Evolutionary conservation across 345 rosid species (phyloP), one percentile per base, ranked within the genome.

Genomic region (Laguncularia racemosa): DNA sequence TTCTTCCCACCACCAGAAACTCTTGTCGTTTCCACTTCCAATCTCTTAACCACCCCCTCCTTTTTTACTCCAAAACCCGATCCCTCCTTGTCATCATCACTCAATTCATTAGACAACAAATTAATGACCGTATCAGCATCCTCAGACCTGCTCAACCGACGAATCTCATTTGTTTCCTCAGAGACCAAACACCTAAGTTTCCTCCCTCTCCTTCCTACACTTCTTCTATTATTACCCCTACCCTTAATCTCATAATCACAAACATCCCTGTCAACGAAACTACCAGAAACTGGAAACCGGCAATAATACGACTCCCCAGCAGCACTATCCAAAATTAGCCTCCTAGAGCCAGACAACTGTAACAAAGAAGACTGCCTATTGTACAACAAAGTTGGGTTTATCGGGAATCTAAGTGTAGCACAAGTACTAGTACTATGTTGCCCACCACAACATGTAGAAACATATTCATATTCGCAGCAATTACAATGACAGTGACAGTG

Each of bases 331-430:
- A 81, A 63, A 6, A 84, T 51, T 60, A 83, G 59, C 74, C 86
- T 76, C 70, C 76, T 78, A 67, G 68, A 71, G 56, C 88, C 78
- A 50, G 89, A 67, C 57, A 81, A 76, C 1, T 79, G 89, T 66
- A 93, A 76, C 58, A 93, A 73, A 44, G 76, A 72, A 58, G 96
- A 81, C 57, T 89, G 96, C 73, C 95, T 78, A 64, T 93, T 95
- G 74, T 64, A 81, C 64, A 72, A 62, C 57, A 70, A 78, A 40
- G 73, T 62, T 66, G 88, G 73, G 75, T 58, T 66, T 54, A 66
- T 44, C 17, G 68, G 71, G 56, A 79, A 52, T 64, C 73, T 75
- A 49, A 58, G 68, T 15, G 69, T 59, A 58, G 28, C 40, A 9
- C 1, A 33, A 33, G 40, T 33, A 33, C 3, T 7, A 33, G 40